Percentiles rank a stretch among this genome's conserved stretches.
Evolutionary conservation across 768 basidiomycete species (phyloP).

Genomic region (Myochromella boudieri): DNA sequence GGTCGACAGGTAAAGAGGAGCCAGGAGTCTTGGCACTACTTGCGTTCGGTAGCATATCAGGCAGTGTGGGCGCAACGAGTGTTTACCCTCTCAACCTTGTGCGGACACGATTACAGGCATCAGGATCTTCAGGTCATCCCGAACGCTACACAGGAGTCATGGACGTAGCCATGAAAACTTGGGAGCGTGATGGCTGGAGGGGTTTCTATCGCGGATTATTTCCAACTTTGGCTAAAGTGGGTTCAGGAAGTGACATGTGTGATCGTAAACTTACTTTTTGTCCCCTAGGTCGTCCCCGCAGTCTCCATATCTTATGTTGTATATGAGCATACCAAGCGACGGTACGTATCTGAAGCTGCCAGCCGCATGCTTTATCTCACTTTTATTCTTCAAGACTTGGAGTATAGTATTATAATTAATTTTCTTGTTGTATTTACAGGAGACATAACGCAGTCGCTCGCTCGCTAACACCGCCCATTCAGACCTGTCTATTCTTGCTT

Average conservation of each 20-base stretch:
- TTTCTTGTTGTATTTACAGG: conserved; percentile 10
- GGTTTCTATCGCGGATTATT: conserved; percentile 93
- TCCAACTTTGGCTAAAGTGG: conserved; percentile 89
- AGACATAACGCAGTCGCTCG: too few species aligned
- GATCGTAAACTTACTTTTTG: neutral
- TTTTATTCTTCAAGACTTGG: conserved; percentile 47
- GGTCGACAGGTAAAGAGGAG: conserved; percentile 86
- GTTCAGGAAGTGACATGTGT: conserved; percentile 5
- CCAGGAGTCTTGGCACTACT: conserved; percentile 86
- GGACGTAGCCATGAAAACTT: conserved; percentile 83
- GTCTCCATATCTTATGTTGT: conserved; percentile 98
- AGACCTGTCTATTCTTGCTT: too few species aligned
- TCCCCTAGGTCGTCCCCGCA: conserved; percentile 80
- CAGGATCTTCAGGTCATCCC: conserved; percentile 93
- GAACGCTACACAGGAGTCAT: conserved; percentile 84
- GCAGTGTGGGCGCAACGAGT: conserved; percentile 89
- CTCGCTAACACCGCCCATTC: too few species aligned
- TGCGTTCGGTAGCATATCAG: conserved; percentile 90
- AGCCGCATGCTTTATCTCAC: conserved; percentile 15
- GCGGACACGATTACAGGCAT: conserved; percentile 93
- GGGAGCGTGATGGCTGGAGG: conserved; percentile 84
- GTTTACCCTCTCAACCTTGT: conserved; percentile 94
- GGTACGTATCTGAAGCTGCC: conserved; percentile 41
- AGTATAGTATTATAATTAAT: conserved; percentile 40
- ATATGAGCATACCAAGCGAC: conserved; percentile 83